Percentiles rank a stretch among this genome's conserved stretches.
These are phyloP conservation scores for Citrus hindsii DNA, from an alignment of 345 rosid species.

Conservation along the genomic window DNA sequence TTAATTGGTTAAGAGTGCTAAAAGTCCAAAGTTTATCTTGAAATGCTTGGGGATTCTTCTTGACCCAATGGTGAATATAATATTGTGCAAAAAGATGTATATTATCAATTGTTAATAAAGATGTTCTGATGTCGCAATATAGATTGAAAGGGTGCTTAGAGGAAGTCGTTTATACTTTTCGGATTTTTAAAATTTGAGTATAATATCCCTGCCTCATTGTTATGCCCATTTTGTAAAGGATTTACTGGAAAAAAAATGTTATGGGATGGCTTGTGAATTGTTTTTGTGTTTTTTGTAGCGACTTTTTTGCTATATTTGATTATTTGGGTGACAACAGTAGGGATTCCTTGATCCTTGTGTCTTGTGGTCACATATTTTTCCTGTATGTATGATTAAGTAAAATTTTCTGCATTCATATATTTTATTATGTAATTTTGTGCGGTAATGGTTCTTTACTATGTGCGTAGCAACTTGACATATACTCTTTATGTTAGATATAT, in stretches of 20 bases:
- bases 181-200: background rate
- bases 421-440: background rate
- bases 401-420: background rate
- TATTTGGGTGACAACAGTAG: background rate
- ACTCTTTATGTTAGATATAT: background rate
- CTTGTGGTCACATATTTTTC: background rate
- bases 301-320: background rate
- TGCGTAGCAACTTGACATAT: background rate
- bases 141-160: background rate
- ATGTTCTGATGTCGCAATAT: background rate
- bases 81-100: background rate
- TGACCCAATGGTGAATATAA: background rate
- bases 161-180: background rate
- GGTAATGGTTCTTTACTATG: background rate
- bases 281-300: background rate
- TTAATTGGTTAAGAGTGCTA: background rate
- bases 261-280: background rate
- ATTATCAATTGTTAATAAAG: background rate
- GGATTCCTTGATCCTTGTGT: background rate
- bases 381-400: background rate
- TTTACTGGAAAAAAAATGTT: background rate
- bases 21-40: background rate
- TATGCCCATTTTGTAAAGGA: background rate
- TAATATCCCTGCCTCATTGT: background rate
- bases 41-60: background rate